Base-by-base conservation (phyloP, 139 green algal genomes). In the Picochlorum sp. region DNA sequence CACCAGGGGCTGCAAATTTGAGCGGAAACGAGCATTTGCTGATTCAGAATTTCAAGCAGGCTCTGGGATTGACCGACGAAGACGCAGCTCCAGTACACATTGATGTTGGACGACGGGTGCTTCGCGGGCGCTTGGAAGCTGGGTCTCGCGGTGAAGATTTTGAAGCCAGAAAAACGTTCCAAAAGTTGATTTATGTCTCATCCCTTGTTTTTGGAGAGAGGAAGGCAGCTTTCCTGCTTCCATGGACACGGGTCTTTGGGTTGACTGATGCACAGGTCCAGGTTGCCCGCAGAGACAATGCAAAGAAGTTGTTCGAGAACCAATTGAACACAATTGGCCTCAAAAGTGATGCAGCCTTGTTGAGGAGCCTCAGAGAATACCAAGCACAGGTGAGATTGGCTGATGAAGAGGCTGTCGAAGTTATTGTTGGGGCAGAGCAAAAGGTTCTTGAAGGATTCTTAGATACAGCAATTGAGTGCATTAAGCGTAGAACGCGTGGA, bases 101-200 rank as follows among this genome's bases (percentile, higher is more conserved):
- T 10, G 92, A 98, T 58, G 79, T 95, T 11, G 91, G 85, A 4
- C 73, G 84, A 49, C 75, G 86, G 38, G 78, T 96, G 57, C 83
- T 85, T 62, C 70, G 90, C 38, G 75, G 78, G 3, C 74, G 82
- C 20, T 68, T 90, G 28, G 88, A 95, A 74, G 58, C 78, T 14
- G 69, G 76, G 5, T 75, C 45, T 60, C 69, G 75, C 38, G 65
- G 71, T 15, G 67, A 70, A 24, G 75, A 87, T 66, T 74, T 84
- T 56, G 83, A 92, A 73, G 77, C 87, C 72, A 65, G 65, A 31
- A 79, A 81, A 65, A 81, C 84, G 45, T 97, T 99, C 75, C 89
- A 97, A 81, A 93, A 95, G 75, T 85, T 98, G 30, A 88, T 99
- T 58, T 99, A 97, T 70, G 75, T 98, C 11, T 95, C 83, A 34